phyloP scores from a whole-genome alignment of 768 basidiomycete species.

The Tylopilus rubrobrunneus region DNA sequence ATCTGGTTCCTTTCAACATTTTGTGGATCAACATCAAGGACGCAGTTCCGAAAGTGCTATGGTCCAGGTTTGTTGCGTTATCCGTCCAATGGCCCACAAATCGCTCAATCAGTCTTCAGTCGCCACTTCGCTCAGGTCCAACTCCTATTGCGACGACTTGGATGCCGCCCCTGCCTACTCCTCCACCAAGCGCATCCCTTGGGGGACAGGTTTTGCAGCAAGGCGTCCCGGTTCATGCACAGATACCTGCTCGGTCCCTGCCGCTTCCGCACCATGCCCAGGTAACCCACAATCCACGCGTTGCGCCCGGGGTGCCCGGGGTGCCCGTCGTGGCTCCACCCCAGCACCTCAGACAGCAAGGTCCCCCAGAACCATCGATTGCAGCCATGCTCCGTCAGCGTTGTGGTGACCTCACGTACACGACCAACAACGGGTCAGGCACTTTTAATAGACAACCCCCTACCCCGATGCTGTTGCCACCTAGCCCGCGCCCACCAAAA shows the following conservation, averaged over 20 bases:
- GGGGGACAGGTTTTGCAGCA: conserved; percentile 7
- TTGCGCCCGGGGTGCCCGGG: neutral
- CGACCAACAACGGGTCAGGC: neutral
- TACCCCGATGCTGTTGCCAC: neutral
- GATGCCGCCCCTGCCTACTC: conserved; percentile 19
- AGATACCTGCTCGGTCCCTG: conserved; percentile 6
- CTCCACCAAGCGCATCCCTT: conserved; percentile 12
- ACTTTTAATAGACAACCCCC: neutral
- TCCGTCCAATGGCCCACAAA: neutral
- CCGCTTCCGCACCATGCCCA: conserved; percentile 6
- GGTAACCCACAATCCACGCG: neutral
- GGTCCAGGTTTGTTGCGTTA: conserved; percentile 18
- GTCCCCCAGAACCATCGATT: conserved; percentile 1
- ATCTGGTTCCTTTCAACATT: conserved; percentile 1
- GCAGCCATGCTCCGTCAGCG: neutral
- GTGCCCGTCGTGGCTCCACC: neutral
- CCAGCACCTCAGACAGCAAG: neutral
- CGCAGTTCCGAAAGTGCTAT: conserved; percentile 15
- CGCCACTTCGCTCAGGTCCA: conserved; percentile 8
- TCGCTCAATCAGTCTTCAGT: conserved; percentile 7
- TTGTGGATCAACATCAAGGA: conserved; percentile 10
- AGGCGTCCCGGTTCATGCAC: conserved; percentile 10
- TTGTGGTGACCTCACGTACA: neutral
- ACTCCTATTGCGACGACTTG: conserved; percentile 14
- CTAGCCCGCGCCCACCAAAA: conserved; percentile 11